Conservation (phyloP, 2,329 filamentous ascomycete species). For the Diaporthe destruens region DNA sequence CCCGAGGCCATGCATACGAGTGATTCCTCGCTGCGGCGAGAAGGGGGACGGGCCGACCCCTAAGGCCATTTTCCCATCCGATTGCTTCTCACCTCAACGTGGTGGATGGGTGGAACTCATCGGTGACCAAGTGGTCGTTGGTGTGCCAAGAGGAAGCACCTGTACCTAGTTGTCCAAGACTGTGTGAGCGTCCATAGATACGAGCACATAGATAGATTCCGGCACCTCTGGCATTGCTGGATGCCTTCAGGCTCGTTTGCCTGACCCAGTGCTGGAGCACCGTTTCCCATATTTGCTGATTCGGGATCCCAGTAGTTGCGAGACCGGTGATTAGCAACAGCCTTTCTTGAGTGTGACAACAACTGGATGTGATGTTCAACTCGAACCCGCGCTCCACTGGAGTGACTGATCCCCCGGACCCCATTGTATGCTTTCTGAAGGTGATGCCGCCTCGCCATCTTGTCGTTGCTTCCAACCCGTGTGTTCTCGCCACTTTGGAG, state of each 20-base stretch:
- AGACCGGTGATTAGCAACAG: not conserved
- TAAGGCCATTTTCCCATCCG: conserved; percentile 7
- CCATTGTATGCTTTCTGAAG: too few species aligned
- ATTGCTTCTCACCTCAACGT: conserved; percentile 25
- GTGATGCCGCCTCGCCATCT: not conserved
- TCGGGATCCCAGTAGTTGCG: not conserved
- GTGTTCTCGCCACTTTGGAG: not conserved
- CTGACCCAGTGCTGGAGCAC: not conserved
- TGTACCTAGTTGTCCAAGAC: not conserved
- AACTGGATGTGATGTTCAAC: not conserved
- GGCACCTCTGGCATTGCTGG: not conserved
- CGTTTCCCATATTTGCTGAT: not conserved
- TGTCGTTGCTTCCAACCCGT: not conserved
- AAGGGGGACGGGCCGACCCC: not conserved
- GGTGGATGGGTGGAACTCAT: conserved; percentile 26
- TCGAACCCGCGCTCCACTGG: not conserved
- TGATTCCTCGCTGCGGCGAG: not conserved
- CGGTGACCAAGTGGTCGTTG: not conserved
- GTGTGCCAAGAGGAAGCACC: conserved; percentile 13
- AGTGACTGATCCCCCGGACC: not conserved
- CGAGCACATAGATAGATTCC: not conserved
- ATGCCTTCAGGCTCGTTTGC: not conserved
- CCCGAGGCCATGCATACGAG: too few species aligned
- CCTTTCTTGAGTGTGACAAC: not conserved
- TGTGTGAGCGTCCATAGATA: not conserved